Conservation (phyloP, 352 stramenopile species). For the Phytophthora colocasiae region DNA sequence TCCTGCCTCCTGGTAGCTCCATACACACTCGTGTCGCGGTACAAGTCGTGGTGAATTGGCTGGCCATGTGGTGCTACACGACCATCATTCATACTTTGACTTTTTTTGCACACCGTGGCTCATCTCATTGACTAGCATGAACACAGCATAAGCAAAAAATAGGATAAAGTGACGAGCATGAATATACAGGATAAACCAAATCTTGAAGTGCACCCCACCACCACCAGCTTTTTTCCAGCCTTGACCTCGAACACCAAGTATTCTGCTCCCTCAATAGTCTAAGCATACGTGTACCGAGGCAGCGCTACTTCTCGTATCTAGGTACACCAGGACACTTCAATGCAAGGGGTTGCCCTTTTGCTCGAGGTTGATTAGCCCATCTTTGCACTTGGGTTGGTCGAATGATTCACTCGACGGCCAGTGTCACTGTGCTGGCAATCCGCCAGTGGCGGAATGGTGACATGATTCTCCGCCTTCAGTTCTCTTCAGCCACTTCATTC, state of each 20-base stretch:
- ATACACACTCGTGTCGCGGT: neutral
- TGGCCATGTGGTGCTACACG: neutral
- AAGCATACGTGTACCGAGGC: too few species aligned
- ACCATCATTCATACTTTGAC: slow-evolving; percentile 11
- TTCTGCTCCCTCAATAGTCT: too few species aligned
- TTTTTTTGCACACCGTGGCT: slow-evolving; percentile 1
- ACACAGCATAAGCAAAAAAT: neutral
- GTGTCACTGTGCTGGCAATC: too few species aligned
- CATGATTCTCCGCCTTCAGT: slow-evolving; percentile 9
- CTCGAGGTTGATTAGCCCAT: too few species aligned
- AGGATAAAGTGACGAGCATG: neutral
- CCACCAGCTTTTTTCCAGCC: neutral
- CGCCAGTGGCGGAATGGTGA: neutral
- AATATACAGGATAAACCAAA: neutral
- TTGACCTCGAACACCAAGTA: too few species aligned
- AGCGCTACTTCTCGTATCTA: too few species aligned
- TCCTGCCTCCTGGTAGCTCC: neutral
- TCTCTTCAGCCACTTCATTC: slow-evolving; percentile 13
- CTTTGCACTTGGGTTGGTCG: too few species aligned
- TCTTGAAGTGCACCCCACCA: neutral
- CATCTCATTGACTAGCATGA: neutral
- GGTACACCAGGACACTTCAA: too few species aligned
- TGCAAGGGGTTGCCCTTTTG: too few species aligned
- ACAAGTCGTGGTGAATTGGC: too few species aligned
- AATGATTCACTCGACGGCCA: too few species aligned